phyloP scores from a whole-genome alignment of 169 alveolate species.

The Plasmodium berghei region DNA sequence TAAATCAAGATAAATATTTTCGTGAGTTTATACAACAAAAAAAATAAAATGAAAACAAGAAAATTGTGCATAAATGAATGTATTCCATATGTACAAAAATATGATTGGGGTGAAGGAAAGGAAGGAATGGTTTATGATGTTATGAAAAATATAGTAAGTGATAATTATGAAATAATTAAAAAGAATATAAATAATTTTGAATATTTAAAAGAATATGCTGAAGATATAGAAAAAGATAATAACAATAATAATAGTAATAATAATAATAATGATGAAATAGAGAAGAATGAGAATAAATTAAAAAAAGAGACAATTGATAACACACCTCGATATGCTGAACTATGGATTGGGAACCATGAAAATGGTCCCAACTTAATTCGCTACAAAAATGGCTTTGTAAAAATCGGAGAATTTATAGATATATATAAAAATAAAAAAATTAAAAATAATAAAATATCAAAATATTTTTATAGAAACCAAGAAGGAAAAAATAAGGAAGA shows the following conservation, averaged over 20 bases:
- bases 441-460: constrained; percentile 18
- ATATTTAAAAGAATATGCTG: constrained; percentile 26
- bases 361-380: constrained; percentile 78
- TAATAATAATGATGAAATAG: background rate
- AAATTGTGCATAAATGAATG: constrained; percentile 63
- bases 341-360: constrained; percentile 85
- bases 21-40: too few relatives aligned
- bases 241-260: background rate
- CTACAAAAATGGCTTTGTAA: constrained; percentile 54
- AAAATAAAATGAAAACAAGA: constrained; percentile 19
- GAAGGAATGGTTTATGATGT: constrained; percentile 63
- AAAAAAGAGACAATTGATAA: background rate
- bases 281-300: background rate
- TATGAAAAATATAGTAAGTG: constrained; percentile 48
- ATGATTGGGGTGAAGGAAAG: constrained; percentile 64
- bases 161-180: constrained; percentile 38
- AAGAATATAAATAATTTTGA: constrained; percentile 31
- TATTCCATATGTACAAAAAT: constrained; percentile 60
- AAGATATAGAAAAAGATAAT: constrained; percentile 5
- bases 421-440: constrained; percentile 32
- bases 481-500: constrained; percentile 39
- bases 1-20: too few relatives aligned
- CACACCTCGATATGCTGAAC: constrained; percentile 77
- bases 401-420: constrained; percentile 36
- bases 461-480: constrained; percentile 12